Evolutionary conservation across 305 asterid species (phyloP), one percentile per base, ranked within the genome.

Genomic region (Fraxinus latifolia): DNA sequence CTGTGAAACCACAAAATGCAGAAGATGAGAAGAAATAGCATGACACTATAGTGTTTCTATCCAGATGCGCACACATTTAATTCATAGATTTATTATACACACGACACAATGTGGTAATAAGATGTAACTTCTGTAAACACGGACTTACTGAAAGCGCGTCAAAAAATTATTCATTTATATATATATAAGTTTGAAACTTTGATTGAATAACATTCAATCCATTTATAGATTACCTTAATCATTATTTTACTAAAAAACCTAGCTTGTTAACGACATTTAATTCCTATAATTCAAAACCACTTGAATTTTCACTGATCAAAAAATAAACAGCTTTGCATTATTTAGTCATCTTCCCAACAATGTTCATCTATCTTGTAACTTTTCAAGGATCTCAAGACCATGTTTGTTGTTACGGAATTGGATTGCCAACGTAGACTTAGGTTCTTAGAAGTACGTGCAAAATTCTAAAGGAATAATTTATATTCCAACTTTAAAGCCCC

Each of bases 1-100:
- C 99, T 94, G 81, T 14, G 82, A 77, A 83, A 47, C 79, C 58
- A 83, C 80, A 80, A 84, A 82, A 68, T 34, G 19, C 6, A 72
- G 55, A 60, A 79, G 62, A 82, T 76, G 50, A 72, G 33, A 21
- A 72, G 83, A 39, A 31, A 70, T 67, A 32, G 29, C 19, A 65
- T 39, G 11, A 58, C 25, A 37, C 77, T n/a, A 42, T 19, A 12
- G 29, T 60, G 14, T 7, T 60, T 60, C 70, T 7, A 60, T 60
- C 31, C 70, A 7, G 0, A n/a, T 65, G 33, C 7, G 3, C 29
- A 65, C 6, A 9, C 29, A 25, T 25, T 9, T 8, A 65, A 3
- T 14, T 70, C 44, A 27, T 62, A 27, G 42, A 7, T n/a, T 25
- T 4, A 5, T 37, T 55, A 21, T 44, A 70, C 23, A 29, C 76